A percentile compares a stretch with the other conserved stretches of the same genome.
phyloP scores from a whole-genome alignment of 345 rosid species.

The Raphanus raphanistrum region DNA sequence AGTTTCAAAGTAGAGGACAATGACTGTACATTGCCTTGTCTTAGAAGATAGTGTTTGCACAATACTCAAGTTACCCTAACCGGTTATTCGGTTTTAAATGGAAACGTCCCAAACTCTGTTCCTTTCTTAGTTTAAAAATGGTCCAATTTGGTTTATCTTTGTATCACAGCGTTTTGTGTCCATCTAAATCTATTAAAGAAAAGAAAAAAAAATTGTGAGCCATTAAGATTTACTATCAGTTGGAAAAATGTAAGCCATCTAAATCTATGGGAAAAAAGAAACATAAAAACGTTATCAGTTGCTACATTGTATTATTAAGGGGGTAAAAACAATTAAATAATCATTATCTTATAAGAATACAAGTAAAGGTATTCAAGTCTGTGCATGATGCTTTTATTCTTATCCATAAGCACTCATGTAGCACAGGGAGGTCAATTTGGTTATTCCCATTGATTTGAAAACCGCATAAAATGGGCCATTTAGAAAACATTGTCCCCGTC shows the following conservation, averaged over 20 bases:
- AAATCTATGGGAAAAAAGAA: neutral
- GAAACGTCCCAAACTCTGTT: conserved; percentile 11
- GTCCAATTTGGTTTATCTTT: neutral
- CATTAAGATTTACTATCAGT: neutral
- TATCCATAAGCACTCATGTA: neutral
- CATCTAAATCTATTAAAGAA: neutral
- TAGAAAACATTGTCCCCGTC: neutral
- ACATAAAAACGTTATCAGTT: neutral
- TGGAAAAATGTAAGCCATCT: neutral
- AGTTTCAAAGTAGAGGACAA: conserved; percentile 16
- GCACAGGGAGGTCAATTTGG: neutral
- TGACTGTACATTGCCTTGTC: conserved; percentile 27
- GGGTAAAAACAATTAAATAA: neutral
- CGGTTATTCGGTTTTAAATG: conserved; percentile 15
- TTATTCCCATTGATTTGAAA: neutral
- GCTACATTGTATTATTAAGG: neutral
- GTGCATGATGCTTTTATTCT: neutral
- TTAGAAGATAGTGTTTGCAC: conserved; percentile 28
- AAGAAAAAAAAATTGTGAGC: neutral
- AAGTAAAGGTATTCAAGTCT: neutral
- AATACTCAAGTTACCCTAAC: conserved; percentile 13
- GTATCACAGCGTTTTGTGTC: neutral
- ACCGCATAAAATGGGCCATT: neutral
- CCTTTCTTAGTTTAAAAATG: neutral
- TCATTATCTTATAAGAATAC: neutral